These are phyloP conservation scores for Neohortaea acidophila DNA, from an alignment of 495 filamentous ascomycete species.

Conservation along the genomic window DNA sequence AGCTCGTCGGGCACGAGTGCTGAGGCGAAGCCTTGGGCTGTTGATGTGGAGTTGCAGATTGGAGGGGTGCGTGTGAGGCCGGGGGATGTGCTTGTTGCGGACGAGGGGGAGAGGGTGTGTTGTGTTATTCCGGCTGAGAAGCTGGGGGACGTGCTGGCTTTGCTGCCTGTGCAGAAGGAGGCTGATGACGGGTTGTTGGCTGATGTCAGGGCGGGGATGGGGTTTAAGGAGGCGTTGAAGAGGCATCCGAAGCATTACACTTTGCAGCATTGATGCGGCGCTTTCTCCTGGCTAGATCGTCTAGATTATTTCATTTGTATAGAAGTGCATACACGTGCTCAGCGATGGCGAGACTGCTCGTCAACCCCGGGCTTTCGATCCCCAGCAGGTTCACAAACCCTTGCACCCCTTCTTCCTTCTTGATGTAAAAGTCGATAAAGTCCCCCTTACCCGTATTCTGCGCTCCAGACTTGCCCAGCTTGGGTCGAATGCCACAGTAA, in stretches of 20 bases:
- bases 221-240: constrained; percentile 43
- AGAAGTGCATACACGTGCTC: constrained; percentile 64
- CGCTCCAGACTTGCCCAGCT: constrained; percentile 49
- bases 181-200: constrained; percentile 47
- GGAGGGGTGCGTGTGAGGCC: constrained; percentile 31
- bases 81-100: constrained; percentile 49
- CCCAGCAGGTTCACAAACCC: constrained; percentile 89
- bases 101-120: constrained; percentile 41
- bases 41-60: constrained; percentile 39
- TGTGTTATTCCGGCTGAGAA: constrained; percentile 42
- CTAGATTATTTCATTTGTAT: constrained; percentile 44
- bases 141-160: constrained; percentile 20
- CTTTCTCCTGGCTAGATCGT: too few relatives aligned
- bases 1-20: constrained; percentile 46
- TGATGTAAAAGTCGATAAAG: constrained; percentile 77
- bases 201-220: constrained; percentile 42
- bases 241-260: constrained; percentile 16
- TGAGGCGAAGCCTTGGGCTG: constrained; percentile 40
- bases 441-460: constrained; percentile 39
- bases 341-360: constrained; percentile 74
- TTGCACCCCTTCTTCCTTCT: constrained; percentile 53
- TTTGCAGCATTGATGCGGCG: too few relatives aligned
- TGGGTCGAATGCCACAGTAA: constrained; percentile 85
- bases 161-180: constrained; percentile 38
- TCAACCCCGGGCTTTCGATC: constrained; percentile 91